phyloP scores from a whole-genome alignment of 805 yeast genomes.

The Candida germanica region DNA sequence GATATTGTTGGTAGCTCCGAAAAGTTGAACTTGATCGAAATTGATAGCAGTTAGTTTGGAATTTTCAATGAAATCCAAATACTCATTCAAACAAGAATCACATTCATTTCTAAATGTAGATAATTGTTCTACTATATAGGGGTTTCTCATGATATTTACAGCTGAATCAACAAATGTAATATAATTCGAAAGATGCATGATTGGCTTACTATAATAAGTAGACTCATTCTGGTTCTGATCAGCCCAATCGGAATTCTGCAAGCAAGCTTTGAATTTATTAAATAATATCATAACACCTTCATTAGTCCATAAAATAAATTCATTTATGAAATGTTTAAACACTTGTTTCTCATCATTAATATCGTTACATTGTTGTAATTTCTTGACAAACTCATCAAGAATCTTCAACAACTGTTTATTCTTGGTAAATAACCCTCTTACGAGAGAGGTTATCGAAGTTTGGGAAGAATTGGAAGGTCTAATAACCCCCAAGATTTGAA shows the following conservation, averaged over 20 bases:
- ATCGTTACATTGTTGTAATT: conserved; percentile 8
- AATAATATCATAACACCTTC: conserved; percentile 31
- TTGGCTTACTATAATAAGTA: conserved; percentile 25
- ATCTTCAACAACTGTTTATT: conserved; percentile 19
- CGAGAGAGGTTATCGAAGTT: conserved; percentile 27
- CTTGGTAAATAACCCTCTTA: conserved; percentile 40
- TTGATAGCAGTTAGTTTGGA: conserved; percentile 28
- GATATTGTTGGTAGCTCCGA: conserved; percentile 16
- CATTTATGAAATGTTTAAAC: conserved; percentile 36
- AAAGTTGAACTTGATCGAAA: conserved; percentile 33
- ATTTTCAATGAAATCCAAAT: conserved; percentile 9
- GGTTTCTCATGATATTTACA: conserved; percentile 28
- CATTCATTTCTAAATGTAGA: conserved; percentile 14
- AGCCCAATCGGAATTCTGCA: conserved; percentile 9
- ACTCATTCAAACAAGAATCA: conserved; percentile 15
- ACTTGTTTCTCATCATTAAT: conserved; percentile 21
- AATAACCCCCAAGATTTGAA: conserved; percentile 31
- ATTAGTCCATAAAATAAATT: conserved; percentile 39
- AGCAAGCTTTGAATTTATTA: conserved; percentile 24
- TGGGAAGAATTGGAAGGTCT: conserved; percentile 27
- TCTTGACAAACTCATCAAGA: conserved; percentile 2
- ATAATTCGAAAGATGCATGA: conserved; percentile 29
- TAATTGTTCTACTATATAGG: conserved; percentile 36
- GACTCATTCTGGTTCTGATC: conserved; percentile 14
- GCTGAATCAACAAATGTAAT: conserved; percentile 25